Conservation (phyloP, 257 asterid genomes). For the Fraxinus pennsylvanica region DNA sequence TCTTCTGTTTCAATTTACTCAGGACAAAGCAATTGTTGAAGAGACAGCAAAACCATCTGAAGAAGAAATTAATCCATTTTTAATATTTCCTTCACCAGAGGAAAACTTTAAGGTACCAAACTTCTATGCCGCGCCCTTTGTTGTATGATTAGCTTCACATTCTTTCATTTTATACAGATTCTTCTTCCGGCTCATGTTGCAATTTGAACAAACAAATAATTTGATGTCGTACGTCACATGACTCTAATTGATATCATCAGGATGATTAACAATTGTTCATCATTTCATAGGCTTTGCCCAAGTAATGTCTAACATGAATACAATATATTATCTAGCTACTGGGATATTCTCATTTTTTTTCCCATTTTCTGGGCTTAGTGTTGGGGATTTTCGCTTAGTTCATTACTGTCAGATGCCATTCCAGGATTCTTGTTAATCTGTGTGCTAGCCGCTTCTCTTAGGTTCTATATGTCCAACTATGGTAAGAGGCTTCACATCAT, state of each 20-base stretch:
- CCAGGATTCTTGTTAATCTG: neutral
- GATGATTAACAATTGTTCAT: neutral
- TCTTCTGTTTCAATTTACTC: slow-evolving; percentile 22
- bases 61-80: slow-evolving; percentile 83
- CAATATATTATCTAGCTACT: neutral
- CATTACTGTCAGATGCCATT: slow-evolving; percentile 1
- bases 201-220: neutral
- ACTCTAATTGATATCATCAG: neutral
- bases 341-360: neutral
- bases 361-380: neutral
- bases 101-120: slow-evolving; percentile 73
- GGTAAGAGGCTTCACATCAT: neutral
- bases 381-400: neutral
- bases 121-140: neutral
- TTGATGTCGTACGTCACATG: neutral
- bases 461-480: neutral
- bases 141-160: slow-evolving; percentile 10
- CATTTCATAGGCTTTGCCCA: neutral
- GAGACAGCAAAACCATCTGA: slow-evolving; percentile 66
- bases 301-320: neutral
- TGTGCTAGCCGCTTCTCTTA: neutral
- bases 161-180: neutral
- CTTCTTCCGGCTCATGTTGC: neutral
- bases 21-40: slow-evolving; percentile 62
- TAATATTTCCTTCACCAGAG: slow-evolving; percentile 77